Evolutionary conservation across 805 yeast species (phyloP).

Genomic region (Isabelozyma rhagii): DNA sequence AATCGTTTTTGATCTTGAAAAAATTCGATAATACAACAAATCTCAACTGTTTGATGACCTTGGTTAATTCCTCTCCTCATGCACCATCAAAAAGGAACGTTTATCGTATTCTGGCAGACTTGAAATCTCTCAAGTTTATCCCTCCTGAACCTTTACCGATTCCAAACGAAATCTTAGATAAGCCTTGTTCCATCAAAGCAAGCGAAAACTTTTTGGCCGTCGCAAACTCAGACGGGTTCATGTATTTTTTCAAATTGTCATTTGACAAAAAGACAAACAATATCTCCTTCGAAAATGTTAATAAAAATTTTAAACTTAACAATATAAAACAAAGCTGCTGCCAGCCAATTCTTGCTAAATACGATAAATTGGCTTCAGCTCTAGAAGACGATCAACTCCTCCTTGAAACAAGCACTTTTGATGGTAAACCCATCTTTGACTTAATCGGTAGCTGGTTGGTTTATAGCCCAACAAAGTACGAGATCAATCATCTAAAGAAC

Average conservation of each 20-base stretch:
- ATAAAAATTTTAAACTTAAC: constrained; percentile 13
- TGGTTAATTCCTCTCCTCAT: background rate
- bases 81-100: background rate
- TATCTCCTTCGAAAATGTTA: constrained; percentile 2
- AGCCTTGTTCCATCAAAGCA: constrained; percentile 13
- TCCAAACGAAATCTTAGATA: background rate
- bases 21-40: background rate
- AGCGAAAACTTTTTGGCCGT: constrained; percentile 17
- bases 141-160: background rate
- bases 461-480: constrained; percentile 40
- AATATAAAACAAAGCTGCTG: constrained; percentile 16
- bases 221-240: constrained; percentile 19
- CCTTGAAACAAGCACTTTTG: constrained; percentile 28
- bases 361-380: constrained; percentile 4
- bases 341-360: constrained; percentile 16
- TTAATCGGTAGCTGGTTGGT: constrained; percentile 49
- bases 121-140: background rate
- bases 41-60: background rate
- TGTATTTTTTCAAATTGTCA: constrained; percentile 9
- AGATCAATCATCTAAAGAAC: constrained; percentile 27
- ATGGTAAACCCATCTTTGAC: constrained; percentile 45
- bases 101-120: background rate
- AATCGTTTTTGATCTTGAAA: background rate
- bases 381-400: constrained; percentile 18
- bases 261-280: background rate